These are phyloP conservation scores for Heterobasidion occidentale DNA, from an alignment of 1,284 basidiomycete genomes.

Conservation along the genomic window DNA sequence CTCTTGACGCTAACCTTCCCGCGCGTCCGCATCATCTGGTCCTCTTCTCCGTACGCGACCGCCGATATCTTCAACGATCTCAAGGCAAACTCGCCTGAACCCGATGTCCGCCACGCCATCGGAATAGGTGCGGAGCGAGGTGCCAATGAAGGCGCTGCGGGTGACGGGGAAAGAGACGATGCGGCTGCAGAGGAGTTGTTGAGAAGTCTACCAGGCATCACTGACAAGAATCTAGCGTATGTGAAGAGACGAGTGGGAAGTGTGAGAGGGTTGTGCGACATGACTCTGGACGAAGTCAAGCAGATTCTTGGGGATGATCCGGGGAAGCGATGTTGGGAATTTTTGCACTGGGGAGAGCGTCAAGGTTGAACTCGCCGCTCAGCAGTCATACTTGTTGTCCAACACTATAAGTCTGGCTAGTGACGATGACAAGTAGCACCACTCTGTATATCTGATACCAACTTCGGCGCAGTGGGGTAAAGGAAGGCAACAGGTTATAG, in stretches of 20 bases:
- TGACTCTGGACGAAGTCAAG: conserved; percentile 59
- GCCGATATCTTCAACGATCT: conserved; percentile 92
- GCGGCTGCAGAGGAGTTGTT: conserved; percentile 68
- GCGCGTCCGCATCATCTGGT: conserved; percentile 92
- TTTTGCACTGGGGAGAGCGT: conserved; percentile 68
- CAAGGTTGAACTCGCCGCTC: neutral
- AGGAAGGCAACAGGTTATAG: too few relatives aligned
- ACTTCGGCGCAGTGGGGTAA: too few relatives aligned
- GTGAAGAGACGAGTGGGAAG: conserved; percentile 77
- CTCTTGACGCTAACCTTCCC: conserved; percentile 88
- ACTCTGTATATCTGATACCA: too few relatives aligned
- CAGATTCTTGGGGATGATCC: conserved; percentile 78
- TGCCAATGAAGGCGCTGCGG: conserved; percentile 50
- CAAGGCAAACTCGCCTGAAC: conserved; percentile 80
- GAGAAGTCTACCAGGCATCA: conserved; percentile 71
- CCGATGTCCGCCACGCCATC: conserved; percentile 71
- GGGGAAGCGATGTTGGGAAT: conserved; percentile 73
- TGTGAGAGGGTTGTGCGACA: conserved; percentile 70
- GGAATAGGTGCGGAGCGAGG: conserved; percentile 76
- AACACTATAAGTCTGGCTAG: too few relatives aligned
- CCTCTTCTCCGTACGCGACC: conserved; percentile 89
- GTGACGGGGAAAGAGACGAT: conserved; percentile 40
- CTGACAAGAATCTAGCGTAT: conserved; percentile 79
- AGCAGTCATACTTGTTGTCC: too few relatives aligned
- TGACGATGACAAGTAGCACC: too few relatives aligned